Base-by-base conservation (phyloP, 805 yeast genomes). In the Starmerella sp. region DNA sequence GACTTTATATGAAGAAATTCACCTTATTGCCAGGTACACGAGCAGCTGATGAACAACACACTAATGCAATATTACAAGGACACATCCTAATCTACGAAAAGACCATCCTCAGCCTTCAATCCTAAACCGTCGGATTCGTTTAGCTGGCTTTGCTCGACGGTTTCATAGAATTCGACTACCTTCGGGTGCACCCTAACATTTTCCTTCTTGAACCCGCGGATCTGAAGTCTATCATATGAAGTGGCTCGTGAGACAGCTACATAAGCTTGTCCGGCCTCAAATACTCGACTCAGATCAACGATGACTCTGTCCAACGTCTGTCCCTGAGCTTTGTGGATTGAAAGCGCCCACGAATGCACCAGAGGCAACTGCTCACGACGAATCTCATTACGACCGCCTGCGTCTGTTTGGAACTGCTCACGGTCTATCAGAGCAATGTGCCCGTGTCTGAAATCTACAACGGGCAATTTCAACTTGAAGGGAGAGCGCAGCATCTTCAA, bases 301-400 rank as follows among this genome's bases (percentile, higher is more conserved):
- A 78, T 75, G 1, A 86, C 87, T 44, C 81, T 74, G 2, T 82
- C 80, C 38, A 89, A 68, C 0, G 97, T 85, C 69, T 91, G 90
- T 1, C 98, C 98, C 69, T 91, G 98, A 0, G 97, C 84, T 70
- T 91, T 91, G 67, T 93, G 98, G 51, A 93, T 91, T 0, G 97
- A 89, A 52, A 93, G 70, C 0, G 98, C 89, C 97, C 97, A 93
- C 0, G 97, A 93, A 14, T 87, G 71, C 59, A 89, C 81, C 53
- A 93, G 70, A 0, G 98, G 98, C 2, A 91, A 57, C 66, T 93
- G 98, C 0, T 72, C 70, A 62, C 96, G 73, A 2, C 81, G 72
- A 1, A 85, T 93, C 7, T 85, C 62, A 0, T 82, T 56, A 8
- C 46, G 51, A n/a, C 56, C 55, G 3, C 59, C 56, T 1, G 54